These are phyloP conservation scores for Pseudonitzschia multistriata DNA, from an alignment of 108 stramenopile genomes.

Conservation along the genomic window DNA sequence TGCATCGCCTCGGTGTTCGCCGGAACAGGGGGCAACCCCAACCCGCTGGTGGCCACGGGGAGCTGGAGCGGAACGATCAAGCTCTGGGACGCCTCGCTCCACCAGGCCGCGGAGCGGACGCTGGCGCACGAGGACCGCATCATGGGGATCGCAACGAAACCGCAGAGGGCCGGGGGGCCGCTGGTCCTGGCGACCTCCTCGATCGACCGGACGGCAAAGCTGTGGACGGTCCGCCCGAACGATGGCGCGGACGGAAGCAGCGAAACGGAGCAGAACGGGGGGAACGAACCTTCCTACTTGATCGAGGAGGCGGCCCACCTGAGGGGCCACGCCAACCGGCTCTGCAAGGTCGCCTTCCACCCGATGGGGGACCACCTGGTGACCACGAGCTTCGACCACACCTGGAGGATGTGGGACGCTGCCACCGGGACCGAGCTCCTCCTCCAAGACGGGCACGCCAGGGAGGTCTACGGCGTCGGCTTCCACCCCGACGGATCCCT, in stretches of 20 bases:
- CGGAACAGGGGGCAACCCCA: conserved; percentile 22
- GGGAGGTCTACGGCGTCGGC: conserved; percentile 89
- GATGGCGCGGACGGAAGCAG: background rate
- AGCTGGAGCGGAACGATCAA: conserved; percentile 90
- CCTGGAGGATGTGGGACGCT: conserved; percentile 98
- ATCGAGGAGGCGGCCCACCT: conserved; percentile 72
- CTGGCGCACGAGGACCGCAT: conserved; percentile 85
- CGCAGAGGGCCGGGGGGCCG: too few relatives aligned
- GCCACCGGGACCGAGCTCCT: conserved; percentile 88
- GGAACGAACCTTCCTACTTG: conserved; percentile 30
- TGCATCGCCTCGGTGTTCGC: conserved; percentile 56
- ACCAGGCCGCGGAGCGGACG: conserved; percentile 53
- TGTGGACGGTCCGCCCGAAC: conserved; percentile 48
- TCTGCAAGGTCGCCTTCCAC: conserved; percentile 93
- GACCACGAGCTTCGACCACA: conserved; percentile 95
- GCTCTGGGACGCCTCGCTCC: conserved; percentile 87
- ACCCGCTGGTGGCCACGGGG: conserved; percentile 78
- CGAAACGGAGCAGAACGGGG: conserved; percentile 34
- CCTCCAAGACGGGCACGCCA: conserved; percentile 94
- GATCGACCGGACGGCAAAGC: conserved; percentile 80
- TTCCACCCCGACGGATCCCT: conserved; percentile 96
- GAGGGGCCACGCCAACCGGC: conserved; percentile 86
- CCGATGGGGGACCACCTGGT: conserved; percentile 84
- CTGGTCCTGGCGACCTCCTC: conserved; percentile 74
- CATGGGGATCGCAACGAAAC: conserved; percentile 53